These are phyloP conservation scores for Euphorbia peplus DNA, from an alignment of 345 rosid genomes.

Conservation along the genomic window DNA sequence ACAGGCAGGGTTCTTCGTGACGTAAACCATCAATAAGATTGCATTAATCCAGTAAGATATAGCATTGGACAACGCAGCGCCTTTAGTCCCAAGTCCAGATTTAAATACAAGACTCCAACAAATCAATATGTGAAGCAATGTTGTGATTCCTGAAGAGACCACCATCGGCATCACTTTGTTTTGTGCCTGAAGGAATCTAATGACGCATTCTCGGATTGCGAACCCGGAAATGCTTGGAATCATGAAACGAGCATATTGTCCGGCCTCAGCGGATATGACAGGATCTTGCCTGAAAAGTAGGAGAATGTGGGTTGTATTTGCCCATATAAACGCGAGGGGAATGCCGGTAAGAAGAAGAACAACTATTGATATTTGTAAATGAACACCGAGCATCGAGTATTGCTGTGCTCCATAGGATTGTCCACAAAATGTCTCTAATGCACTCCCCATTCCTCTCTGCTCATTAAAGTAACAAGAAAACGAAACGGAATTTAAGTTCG, in stretches of 20 bases:
- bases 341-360: conserved; percentile 23
- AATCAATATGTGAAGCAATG: conserved; percentile 33
- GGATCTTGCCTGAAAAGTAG: conserved; percentile 23
- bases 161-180: conserved; percentile 49
- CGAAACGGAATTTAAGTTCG: too few species aligned
- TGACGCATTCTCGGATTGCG: conserved; percentile 36
- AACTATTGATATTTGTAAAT: conserved; percentile 25
- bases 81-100: conserved; percentile 42
- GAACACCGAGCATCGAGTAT: conserved; percentile 29
- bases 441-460: conserved; percentile 28
- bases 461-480: too few species aligned
- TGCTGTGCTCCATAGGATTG: conserved; percentile 39
- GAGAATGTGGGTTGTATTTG: conserved; percentile 17
- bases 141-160: conserved; percentile 40
- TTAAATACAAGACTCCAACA: conserved; percentile 49
- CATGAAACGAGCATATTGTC: conserved; percentile 42
- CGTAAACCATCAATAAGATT: conserved; percentile 25
- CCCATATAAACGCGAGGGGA: conserved; percentile 20
- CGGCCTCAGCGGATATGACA: conserved; percentile 39
- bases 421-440: conserved; percentile 37
- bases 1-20: conserved; percentile 34
- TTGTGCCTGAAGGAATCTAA: conserved; percentile 50
- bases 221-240: conserved; percentile 43
- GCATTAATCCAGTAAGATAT: conserved; percentile 41
- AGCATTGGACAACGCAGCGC: conserved; percentile 48